Evolutionary conservation across 2,329 filamentous ascomycete species (phyloP).

Genomic region (Penicillium crustosum): DNA sequence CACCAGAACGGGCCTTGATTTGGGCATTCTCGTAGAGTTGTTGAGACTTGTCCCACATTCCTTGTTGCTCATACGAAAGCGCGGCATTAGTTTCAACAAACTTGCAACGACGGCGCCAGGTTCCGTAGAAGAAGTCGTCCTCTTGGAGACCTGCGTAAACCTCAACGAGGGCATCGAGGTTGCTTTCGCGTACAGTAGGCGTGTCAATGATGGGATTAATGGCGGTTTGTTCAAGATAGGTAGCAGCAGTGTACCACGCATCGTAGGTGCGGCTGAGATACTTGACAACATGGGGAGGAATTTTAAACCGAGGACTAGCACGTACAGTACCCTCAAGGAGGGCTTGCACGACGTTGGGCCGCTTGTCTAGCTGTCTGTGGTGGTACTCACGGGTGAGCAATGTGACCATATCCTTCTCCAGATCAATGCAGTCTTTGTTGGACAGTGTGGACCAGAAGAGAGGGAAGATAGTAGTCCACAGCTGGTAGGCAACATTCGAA

Average conservation of each 20-base stretch:
- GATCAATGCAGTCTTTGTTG: conserved; percentile 82
- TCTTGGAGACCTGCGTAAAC: conserved; percentile 88
- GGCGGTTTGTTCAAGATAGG: conserved; percentile 85
- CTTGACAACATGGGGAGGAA: conserved; percentile 94
- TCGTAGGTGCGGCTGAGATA: conserved; percentile 92
- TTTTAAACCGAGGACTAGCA: conserved; percentile 81
- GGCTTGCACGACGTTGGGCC: conserved; percentile 93
- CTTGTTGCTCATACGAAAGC: conserved; percentile 96
- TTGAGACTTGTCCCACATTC: conserved; percentile 99
- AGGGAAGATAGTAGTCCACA: conserved; percentile 90
- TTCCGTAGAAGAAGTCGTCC: conserved; percentile 95
- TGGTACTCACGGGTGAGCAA: conserved; percentile 95
- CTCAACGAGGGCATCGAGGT: conserved; percentile 91
- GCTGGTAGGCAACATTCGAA: conserved; percentile 73
- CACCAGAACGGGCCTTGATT: conserved; percentile 92
- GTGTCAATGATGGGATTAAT: conserved; percentile 84
- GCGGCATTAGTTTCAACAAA: conserved; percentile 98
- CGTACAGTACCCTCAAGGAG: conserved; percentile 84
- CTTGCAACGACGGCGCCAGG: conserved; percentile 90
- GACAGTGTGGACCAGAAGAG: conserved; percentile 88
- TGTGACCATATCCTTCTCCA: conserved; percentile 87
- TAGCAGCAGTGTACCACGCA: conserved; percentile 92
- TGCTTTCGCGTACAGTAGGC: conserved; percentile 82
- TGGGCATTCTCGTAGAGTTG: conserved; percentile 95
- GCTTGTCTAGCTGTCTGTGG: conserved; percentile 86